These are phyloP conservation scores for Silene conica DNA, from an alignment of 148 eudicot genomes.

Conservation along the genomic window DNA sequence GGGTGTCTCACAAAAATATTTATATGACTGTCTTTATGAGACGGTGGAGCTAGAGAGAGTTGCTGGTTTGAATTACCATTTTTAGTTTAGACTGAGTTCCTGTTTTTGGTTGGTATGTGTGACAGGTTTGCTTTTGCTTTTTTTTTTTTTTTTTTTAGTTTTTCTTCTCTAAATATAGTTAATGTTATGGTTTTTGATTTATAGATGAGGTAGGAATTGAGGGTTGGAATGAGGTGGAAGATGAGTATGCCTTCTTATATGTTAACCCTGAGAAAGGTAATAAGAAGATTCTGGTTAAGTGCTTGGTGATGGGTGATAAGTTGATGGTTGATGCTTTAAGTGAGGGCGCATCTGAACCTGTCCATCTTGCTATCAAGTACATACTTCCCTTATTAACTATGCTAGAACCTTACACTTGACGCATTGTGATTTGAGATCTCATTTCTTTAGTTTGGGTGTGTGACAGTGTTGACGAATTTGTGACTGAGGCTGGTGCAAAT, in stretches of 20 bases:
- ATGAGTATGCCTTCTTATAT: constrained; percentile 70
- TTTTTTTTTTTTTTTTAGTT: neutral
- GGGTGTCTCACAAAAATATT: neutral
- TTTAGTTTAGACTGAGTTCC: neutral
- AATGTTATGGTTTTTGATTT: neutral
- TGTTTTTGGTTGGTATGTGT: neutral
- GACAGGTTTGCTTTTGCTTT: neutral
- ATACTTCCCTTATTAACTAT: neutral
- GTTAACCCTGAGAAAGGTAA: constrained; percentile 50
- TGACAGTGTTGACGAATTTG: constrained; percentile 58
- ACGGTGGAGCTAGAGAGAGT: neutral
- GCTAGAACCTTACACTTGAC: constrained; percentile 1
- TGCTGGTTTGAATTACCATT: neutral
- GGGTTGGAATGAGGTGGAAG: constrained; percentile 66
- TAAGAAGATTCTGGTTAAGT: constrained; percentile 73
- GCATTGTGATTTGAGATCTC: neutral
- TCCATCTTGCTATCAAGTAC: constrained; percentile 65
- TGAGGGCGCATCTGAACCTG: constrained; percentile 50
- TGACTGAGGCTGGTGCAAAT: constrained; percentile 33
- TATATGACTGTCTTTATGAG: neutral
- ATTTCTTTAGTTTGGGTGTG: constrained; percentile 5
- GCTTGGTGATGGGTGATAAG: constrained; percentile 63
- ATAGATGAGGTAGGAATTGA: constrained; percentile 82
- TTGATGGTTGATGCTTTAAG: constrained; percentile 63
- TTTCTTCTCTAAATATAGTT: too few species aligned